Evolutionary conservation across 768 basidiomycete species (phyloP), one percentile per base, ranked within the genome.

Genomic region (Pholiota conissans): DNA sequence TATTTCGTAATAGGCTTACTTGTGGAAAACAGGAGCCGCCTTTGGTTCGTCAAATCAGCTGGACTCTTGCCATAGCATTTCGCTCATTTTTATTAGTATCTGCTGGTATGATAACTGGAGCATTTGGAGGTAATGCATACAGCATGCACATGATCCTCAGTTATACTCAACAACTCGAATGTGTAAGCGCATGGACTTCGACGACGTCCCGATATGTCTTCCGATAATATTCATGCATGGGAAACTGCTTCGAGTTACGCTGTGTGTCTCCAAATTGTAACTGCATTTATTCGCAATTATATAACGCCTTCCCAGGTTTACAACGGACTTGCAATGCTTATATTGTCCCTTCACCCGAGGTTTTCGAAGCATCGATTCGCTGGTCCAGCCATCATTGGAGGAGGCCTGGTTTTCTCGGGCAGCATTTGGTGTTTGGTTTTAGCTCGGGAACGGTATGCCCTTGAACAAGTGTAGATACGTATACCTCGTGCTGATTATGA

Each of bases 261-360:
- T 63, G 88, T 90, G 67, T 34, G 80, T 65, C 26, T 32, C 11
- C 22, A n/a, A 40, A 18, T 58, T 27, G 48, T 18, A 20, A 47
- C 29, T 22, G 10, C 3, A 18, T 24, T 16, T 14, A 28, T 24
- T 5, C 9, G 8, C 6, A 10, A 34, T 10, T 24, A 13, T 10
- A 24, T 20, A 28, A 11, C 16, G 3, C 9, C 4, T 49, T 1
- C 5, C n/a, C 65, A 91, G 89, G 74, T 89, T 37, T 82, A 79
- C 66, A 90, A 91, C 56, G 90, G 90, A 13, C 77, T 91, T 10
- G 86, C 79, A 0, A 71, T 90, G 55, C 69, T 90, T 63, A 68
- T 83, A 9, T 65, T 89, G 10, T 89, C 89, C 1, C 65, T 84
- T 66, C 86, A 90, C 69, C 84, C 78, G 1, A 78, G 79, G 29